phyloP scores from a whole-genome alignment of 768 basidiomycete genomes.

The Holtermannia corniformis region DNA sequence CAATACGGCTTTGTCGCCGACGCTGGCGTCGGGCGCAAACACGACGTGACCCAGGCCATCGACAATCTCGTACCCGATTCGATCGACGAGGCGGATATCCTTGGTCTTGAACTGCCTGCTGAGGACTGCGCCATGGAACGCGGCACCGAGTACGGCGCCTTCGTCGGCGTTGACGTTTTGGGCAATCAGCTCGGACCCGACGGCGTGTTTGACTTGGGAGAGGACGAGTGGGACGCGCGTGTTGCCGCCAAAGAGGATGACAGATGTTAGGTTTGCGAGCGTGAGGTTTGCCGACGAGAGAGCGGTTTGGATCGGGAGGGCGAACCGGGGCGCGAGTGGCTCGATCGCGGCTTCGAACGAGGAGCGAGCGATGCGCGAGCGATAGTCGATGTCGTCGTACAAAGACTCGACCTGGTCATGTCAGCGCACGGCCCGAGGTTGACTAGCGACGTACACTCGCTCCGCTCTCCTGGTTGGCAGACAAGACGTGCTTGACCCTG shows the following conservation, averaged over 20 bases:
- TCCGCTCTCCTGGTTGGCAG: conserved; percentile 75
- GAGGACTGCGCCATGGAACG: conserved; percentile 77
- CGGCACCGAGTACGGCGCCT: conserved; percentile 85
- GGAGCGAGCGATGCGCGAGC: conserved; percentile 61
- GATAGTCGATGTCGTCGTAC: conserved; percentile 84
- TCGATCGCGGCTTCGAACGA: conserved; percentile 58
- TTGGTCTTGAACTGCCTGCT: conserved; percentile 92
- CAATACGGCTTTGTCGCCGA: conserved; percentile 45
- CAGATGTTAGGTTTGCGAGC: conserved; percentile 46
- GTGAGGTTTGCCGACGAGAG: conserved; percentile 12
- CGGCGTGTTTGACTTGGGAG: conserved; percentile 60
- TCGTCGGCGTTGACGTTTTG: conserved; percentile 96
- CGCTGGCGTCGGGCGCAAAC: conserved; percentile 67
- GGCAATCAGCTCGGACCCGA: conserved; percentile 82
- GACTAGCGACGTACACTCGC: conserved; percentile 45
- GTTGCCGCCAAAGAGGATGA: conserved; percentile 85
- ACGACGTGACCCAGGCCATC: conserved; percentile 37
- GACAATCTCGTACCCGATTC: conserved; percentile 63
- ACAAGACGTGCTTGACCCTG: conserved; percentile 81
- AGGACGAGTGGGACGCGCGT: conserved; percentile 90
- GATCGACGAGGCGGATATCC: conserved; percentile 73
- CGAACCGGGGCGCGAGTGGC: conserved; percentile 10
- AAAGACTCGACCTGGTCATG: conserved; percentile 65
- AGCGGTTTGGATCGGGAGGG: conserved; percentile 19
- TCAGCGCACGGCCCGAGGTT: neutral